Conservation (phyloP, 768 basidiomycete species). For the Tulasnella sp. region DNA sequence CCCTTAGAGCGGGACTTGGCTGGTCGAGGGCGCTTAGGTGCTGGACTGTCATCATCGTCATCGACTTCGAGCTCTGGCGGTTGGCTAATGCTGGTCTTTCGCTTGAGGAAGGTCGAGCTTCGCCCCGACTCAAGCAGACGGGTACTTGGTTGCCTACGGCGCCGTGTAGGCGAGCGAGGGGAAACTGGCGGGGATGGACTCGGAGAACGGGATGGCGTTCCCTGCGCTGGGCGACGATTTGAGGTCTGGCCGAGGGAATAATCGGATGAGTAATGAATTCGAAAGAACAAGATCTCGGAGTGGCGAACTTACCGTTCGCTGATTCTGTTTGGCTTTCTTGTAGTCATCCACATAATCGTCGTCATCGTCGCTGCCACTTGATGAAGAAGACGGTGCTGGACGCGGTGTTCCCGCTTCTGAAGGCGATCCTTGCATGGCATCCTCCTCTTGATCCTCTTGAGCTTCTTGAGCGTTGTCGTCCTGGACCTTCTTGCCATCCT, state of each 20-base stretch:
- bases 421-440: slow-evolving; percentile 41
- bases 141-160: slow-evolving; percentile 8
- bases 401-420: slow-evolving; percentile 50
- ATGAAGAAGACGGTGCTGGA: slow-evolving; percentile 35
- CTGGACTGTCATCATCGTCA: slow-evolving; percentile 46
- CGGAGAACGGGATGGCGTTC: slow-evolving; percentile 4
- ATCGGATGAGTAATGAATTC: not conserved
- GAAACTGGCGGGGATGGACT: slow-evolving; percentile 9
- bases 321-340: slow-evolving; percentile 23
- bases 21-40: slow-evolving; percentile 37
- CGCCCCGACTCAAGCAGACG: slow-evolving; percentile 7
- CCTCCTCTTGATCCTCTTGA: slow-evolving; percentile 39
- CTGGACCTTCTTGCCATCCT: slow-evolving; percentile 39
- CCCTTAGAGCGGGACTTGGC: not conserved
- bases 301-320: slow-evolving; percentile 22
- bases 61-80: slow-evolving; percentile 46
- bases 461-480: slow-evolving; percentile 41
- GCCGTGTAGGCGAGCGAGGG: slow-evolving; percentile 11
- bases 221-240: not conserved
- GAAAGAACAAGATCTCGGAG: not conserved
- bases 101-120: slow-evolving; percentile 44
- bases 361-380: slow-evolving; percentile 42
- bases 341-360: slow-evolving; percentile 59
- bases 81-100: slow-evolving; percentile 41
- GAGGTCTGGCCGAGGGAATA: not conserved